Conservation (phyloP, 2,329 filamentous ascomycete species). For the Paraphaeosphaeria minitans region DNA sequence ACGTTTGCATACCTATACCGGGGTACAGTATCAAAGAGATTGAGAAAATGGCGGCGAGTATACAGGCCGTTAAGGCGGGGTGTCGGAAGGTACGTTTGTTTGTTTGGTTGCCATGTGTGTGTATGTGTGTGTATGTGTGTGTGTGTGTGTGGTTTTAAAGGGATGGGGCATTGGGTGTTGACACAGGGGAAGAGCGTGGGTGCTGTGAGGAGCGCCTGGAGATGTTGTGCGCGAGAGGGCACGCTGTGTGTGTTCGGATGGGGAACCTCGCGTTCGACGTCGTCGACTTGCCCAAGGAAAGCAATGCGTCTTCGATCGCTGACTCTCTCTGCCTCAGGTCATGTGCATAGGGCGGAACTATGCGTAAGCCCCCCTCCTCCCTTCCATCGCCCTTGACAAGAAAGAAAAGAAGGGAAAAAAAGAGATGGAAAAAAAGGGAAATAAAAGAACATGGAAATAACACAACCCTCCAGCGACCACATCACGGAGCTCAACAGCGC, state of each 20-base stretch:
- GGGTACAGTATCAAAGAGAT: background rate
- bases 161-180: background rate
- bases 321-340: constrained; percentile 61
- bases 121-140: too few species aligned
- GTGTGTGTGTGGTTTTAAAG: too few species aligned
- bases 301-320: constrained; percentile 6
- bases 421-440: background rate
- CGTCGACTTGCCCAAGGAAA: too few species aligned
- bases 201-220: background rate
- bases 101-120: background rate
- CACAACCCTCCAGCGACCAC: constrained; percentile 70
- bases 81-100: constrained; percentile 52
- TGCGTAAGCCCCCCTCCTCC: constrained; percentile 66
- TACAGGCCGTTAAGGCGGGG: constrained; percentile 48
- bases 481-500: constrained; percentile 88
- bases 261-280: background rate
- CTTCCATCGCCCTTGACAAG: background rate
- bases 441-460: background rate
- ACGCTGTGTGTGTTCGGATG: background rate
- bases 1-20: constrained; percentile 9
- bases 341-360: constrained; percentile 97
- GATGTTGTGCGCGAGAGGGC: too few species aligned
- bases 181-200: background rate
- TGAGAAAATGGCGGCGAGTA: constrained; percentile 37
- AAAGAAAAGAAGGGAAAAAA: background rate